These are phyloP conservation scores for Pisolithus thermaeus DNA, from an alignment of 1,284 basidiomycete genomes.

Conservation along the genomic window DNA sequence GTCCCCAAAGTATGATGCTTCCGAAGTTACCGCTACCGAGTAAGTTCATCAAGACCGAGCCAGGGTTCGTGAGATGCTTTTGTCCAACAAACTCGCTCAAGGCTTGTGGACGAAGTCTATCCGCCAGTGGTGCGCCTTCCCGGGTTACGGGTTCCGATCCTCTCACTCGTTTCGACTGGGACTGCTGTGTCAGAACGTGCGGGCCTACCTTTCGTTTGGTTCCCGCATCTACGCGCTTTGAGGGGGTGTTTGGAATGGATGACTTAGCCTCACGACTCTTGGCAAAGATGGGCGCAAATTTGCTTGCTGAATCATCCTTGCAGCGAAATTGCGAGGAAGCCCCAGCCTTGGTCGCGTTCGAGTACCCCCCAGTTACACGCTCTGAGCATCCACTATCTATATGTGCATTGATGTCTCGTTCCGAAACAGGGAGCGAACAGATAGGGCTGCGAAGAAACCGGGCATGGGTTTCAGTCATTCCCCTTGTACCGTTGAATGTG, in stretches of 20 bases:
- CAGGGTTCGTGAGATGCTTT: conserved; percentile 48
- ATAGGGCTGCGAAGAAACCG: conserved; percentile 33
- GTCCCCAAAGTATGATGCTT: conserved; percentile 72
- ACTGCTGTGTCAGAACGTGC: conserved; percentile 7
- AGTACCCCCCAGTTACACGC: conserved; percentile 5
- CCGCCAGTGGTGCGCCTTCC: conserved; percentile 52
- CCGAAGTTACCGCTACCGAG: conserved; percentile 45
- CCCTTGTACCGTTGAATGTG: neutral
- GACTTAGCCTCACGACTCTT: conserved; percentile 14
- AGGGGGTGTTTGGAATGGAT: neutral
- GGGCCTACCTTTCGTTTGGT: conserved; percentile 29
- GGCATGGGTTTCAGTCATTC: neutral
- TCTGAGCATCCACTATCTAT: conserved; percentile 41
- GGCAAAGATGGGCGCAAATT: conserved; percentile 28
- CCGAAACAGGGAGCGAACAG: conserved; percentile 37
- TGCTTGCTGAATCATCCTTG: conserved; percentile 13
- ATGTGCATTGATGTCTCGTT: conserved; percentile 42
- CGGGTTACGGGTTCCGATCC: conserved; percentile 26
- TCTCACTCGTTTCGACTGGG: conserved; percentile 24
- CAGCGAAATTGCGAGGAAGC: neutral
- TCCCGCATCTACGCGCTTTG: conserved; percentile 3
- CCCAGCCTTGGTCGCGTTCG: neutral
- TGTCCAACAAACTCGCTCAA: conserved; percentile 70
- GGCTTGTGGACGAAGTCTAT: conserved; percentile 53
- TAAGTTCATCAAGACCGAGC: conserved; percentile 48